Evolutionary conservation across 257 asterid genomes (phyloP).

Genomic region (Fraxinus excelsior): DNA sequence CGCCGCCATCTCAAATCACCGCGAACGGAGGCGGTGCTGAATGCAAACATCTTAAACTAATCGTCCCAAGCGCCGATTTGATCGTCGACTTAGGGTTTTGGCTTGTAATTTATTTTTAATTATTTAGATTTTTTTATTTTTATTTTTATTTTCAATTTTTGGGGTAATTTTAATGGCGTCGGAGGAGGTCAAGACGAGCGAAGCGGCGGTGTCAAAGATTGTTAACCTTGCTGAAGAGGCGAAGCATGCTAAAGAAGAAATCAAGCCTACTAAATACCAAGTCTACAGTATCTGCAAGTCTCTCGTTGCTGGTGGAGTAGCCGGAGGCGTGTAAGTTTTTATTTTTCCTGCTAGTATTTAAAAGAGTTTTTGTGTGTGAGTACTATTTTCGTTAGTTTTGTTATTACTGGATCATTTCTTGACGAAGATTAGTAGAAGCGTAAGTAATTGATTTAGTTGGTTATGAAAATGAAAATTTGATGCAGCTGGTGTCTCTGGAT

Average conservation of each 20-base stretch:
- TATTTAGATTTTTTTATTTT: too few relatives aligned
- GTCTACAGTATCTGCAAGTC: slow-evolving; percentile 39
- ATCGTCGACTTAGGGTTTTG: neutral
- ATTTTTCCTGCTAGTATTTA: neutral
- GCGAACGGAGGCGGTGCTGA: neutral
- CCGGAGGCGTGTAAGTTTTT: slow-evolving; percentile 35
- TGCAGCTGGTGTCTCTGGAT: neutral
- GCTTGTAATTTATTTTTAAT: neutral
- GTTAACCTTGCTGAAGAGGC: slow-evolving; percentile 40
- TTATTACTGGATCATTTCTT: neutral
- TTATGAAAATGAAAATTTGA: neutral
- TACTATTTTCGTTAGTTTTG: neutral
- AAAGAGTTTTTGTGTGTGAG: neutral
- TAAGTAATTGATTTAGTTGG: neutral
- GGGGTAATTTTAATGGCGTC: slow-evolving; percentile 29
- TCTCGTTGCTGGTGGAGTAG: slow-evolving; percentile 41
- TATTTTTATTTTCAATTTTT: neutral
- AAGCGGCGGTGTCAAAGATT: slow-evolving; percentile 33
- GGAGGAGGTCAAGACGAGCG: slow-evolving; percentile 39
- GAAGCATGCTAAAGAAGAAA: slow-evolving; percentile 36
- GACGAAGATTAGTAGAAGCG: neutral
- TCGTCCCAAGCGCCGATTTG: slow-evolving; percentile 1
- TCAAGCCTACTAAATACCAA: slow-evolving; percentile 34
- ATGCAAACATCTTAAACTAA: neutral
- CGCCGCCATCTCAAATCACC: neutral